Evolutionary conservation across 345 rosid species (phyloP).

Genomic region (Euphorbia pulcherrima): DNA sequence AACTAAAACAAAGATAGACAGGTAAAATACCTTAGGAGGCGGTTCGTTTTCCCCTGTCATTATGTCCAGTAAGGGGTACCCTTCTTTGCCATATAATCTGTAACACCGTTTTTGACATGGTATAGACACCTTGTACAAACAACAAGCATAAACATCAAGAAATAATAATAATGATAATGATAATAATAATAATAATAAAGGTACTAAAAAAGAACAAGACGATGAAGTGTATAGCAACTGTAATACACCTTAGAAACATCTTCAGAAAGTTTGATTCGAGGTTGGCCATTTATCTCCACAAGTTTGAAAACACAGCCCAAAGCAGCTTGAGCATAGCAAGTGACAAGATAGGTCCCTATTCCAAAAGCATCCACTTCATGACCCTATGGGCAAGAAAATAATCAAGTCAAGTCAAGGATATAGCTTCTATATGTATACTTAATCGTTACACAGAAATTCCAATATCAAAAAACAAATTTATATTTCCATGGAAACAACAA

Average conservation of each 20-base stretch:
- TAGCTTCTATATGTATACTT: background rate
- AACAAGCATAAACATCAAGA: slow-evolving; percentile 9
- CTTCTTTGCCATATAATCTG: slow-evolving; percentile 83
- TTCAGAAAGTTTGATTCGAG: slow-evolving; percentile 98
- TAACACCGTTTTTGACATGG: slow-evolving; percentile 81
- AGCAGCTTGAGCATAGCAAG: slow-evolving; percentile 93
- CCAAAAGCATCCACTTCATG: slow-evolving; percentile 93
- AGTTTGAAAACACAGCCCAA: slow-evolving; percentile 97
- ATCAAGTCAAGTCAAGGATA: slow-evolving; percentile 5
- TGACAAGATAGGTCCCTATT: slow-evolving; percentile 86
- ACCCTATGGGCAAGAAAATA: slow-evolving; percentile 46
- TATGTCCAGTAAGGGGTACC: slow-evolving; percentile 89
- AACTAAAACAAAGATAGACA: background rate
- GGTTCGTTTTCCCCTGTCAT: slow-evolving; percentile 92
- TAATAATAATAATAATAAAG: background rate
- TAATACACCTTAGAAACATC: slow-evolving; percentile 83
- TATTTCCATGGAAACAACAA: background rate
- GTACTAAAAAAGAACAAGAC: background rate
- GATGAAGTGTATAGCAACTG: slow-evolving; percentile 4
- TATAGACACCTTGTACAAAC: slow-evolving; percentile 63
- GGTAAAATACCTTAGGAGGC: slow-evolving; percentile 62
- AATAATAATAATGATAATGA: too few relatives aligned
- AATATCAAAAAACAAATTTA: background rate
- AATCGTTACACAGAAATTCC: background rate
- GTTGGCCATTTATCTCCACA: slow-evolving; percentile 85